Evolutionary conservation across 306 rosid species (phyloP).

Genomic region (Lathyrus sativus): DNA sequence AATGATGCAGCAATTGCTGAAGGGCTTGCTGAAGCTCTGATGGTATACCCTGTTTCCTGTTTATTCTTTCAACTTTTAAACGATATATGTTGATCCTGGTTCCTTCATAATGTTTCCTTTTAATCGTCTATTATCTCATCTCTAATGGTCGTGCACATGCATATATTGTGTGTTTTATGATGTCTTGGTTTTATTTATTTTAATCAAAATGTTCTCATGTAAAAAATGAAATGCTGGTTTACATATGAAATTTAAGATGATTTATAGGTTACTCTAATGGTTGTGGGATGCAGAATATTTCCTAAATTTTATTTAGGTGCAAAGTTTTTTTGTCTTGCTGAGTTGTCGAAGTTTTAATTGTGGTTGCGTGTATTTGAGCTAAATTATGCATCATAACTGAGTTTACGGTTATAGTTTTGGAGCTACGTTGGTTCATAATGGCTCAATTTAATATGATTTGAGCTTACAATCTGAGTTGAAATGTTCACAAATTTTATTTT

Average conservation of each 20-base stretch:
- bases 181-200: constrained; percentile 6
- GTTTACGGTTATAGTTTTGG: neutral
- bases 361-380: neutral
- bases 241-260: neutral
- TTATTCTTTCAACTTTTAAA: constrained; percentile 34
- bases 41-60: constrained; percentile 50
- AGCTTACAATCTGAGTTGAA: neutral
- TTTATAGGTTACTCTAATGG: neutral
- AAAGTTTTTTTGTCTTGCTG: neutral
- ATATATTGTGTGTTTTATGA: neutral
- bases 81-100: constrained; percentile 23
- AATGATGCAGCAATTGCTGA: constrained; percentile 94
- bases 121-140: too few species aligned
- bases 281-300: neutral
- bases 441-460: neutral
- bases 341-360: neutral
- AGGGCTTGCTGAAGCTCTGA: constrained; percentile 95
- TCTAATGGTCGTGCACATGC: neutral
- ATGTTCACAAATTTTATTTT: neutral
- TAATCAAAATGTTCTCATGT: neutral
- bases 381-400: neutral
- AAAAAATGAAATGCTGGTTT: neutral
- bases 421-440: neutral
- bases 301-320: neutral
- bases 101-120: constrained; percentile 24